Evolutionary conservation across 1,139 yeast species (phyloP).

Genomic region (Taiozyma sp.): DNA sequence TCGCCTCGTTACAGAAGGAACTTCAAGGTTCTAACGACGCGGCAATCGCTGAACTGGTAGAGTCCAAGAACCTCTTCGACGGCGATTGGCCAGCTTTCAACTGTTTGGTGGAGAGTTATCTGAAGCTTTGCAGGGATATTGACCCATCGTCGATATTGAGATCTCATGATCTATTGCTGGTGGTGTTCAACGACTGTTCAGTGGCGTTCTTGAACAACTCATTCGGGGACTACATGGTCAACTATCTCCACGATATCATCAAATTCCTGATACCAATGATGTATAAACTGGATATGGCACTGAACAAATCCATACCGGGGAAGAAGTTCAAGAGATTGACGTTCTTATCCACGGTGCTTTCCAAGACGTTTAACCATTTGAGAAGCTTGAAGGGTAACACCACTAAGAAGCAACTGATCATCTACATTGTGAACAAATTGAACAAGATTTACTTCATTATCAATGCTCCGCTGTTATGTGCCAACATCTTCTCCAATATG

Average conservation of each 20-base stretch:
- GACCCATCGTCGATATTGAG: constrained; percentile 53
- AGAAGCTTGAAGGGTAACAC: constrained; percentile 16
- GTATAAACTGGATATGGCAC: constrained; percentile 41
- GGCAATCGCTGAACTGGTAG: constrained; percentile 28
- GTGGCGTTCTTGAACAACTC: constrained; percentile 52
- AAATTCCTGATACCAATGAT: constrained; percentile 44
- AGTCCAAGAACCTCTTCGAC: constrained; percentile 30
- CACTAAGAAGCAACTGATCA: constrained; percentile 44
- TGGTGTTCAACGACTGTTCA: constrained; percentile 47
- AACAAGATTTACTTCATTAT: constrained; percentile 61
- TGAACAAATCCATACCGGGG: constrained; percentile 32
- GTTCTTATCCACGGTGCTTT: constrained; percentile 19
- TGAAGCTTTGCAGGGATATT: constrained; percentile 46
- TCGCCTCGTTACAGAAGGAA: constrained; percentile 10
- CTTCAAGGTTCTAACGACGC: constrained; percentile 8
- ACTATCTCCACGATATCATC: constrained; percentile 38
- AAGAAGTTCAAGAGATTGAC: constrained; percentile 26
- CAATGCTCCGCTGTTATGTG: constrained; percentile 61
- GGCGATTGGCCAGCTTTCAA: constrained; percentile 51
- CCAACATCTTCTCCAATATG: constrained; percentile 71
- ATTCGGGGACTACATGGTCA: constrained; percentile 43
- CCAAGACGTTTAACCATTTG: constrained; percentile 22
- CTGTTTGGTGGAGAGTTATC: constrained; percentile 43
- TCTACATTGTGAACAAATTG: constrained; percentile 50
- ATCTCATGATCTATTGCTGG: constrained; percentile 55